phyloP scores from a whole-genome alignment of 2,329 filamentous ascomycete species.

The Dichotomopilus funicola region DNA sequence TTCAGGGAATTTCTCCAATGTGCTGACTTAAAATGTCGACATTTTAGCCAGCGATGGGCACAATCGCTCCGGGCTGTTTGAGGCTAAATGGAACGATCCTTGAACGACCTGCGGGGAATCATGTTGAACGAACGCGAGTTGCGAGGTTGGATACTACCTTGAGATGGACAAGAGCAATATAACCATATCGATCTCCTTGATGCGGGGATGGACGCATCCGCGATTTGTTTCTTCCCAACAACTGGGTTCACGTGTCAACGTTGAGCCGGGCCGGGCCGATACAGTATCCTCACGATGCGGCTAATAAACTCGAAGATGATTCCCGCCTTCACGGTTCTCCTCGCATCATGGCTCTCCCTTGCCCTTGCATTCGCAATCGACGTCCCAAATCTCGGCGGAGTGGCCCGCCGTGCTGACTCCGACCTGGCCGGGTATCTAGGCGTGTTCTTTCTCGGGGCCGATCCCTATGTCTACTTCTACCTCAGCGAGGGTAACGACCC shows the following conservation, averaged over 20 bases:
- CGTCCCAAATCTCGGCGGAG: slow-evolving; percentile 21
- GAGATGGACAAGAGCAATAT: no score
- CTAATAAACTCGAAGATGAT: no score
- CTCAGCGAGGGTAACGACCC: slow-evolving; percentile 47
- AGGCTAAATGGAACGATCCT: slow-evolving; percentile 19
- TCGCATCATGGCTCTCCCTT: slow-evolving; percentile 11
- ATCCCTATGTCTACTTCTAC: slow-evolving; percentile 49
- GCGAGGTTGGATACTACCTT: no score
- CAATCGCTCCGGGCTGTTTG: slow-evolving; percentile 3
- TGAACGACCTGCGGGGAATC: slow-evolving; percentile 9
- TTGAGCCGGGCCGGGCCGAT: no score
- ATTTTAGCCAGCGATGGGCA: slow-evolving; percentile 13
- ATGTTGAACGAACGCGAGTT: no score
- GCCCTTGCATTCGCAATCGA: slow-evolving; percentile 20
- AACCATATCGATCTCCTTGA: no score
- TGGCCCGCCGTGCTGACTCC: slow-evolving; percentile 31
- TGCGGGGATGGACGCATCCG: background rate
- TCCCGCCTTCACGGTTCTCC: slow-evolving; percentile 1
- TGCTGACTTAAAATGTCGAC: slow-evolving; percentile 12
- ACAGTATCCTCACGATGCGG: background rate
- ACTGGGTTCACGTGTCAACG: slow-evolving; percentile 3
- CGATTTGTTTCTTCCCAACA: slow-evolving; percentile 9
- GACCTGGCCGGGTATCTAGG: slow-evolving; percentile 45
- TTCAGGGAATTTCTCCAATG: background rate
- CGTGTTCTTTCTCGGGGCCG: slow-evolving; percentile 48